Evolutionary conservation across 2,329 filamentous ascomycete genomes (phyloP).

Genomic region (Lachnellula suecica): DNA sequence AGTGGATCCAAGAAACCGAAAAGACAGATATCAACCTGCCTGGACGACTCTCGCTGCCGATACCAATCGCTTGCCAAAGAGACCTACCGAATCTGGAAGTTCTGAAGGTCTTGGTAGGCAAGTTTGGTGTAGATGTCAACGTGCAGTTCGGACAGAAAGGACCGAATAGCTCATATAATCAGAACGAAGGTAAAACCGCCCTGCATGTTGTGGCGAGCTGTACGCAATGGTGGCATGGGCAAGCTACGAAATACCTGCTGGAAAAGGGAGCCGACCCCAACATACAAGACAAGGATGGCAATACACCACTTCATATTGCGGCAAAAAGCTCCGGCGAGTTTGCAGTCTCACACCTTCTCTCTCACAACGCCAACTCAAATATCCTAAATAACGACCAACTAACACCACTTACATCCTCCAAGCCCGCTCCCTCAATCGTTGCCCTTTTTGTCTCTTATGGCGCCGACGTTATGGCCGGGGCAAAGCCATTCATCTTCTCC

Average conservation of each 20-base stretch:
- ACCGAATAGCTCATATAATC: not conserved
- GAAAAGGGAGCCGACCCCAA: conserved; percentile 9
- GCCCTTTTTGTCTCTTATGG: too few relatives aligned
- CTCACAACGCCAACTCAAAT: too few relatives aligned
- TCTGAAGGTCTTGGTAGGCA: conserved; percentile 35
- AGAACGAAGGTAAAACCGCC: conserved; percentile 3
- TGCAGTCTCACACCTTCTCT: too few relatives aligned
- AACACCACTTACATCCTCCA: not conserved
- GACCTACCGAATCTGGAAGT: conserved; percentile 36
- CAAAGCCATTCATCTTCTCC: too few relatives aligned
- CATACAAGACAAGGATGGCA: not conserved
- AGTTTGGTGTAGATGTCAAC: conserved; percentile 35
- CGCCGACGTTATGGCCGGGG: too few relatives aligned
- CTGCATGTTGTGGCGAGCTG: conserved; percentile 5
- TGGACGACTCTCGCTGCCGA: conserved; percentile 1
- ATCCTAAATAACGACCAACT: not conserved
- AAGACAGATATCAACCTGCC: too few relatives aligned
- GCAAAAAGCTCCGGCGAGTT: not conserved
- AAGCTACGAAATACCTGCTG: conserved; percentile 10
- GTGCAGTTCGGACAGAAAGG: not conserved
- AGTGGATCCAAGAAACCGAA: too few relatives aligned
- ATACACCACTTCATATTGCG: conserved; percentile 3
- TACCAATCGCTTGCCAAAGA: conserved; percentile 30
- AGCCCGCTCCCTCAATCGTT: too few relatives aligned
- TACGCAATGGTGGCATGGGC: conserved; percentile 6